Evolutionary conservation across 768 basidiomycete species (phyloP).

Genomic region (Phaffia australis): DNA sequence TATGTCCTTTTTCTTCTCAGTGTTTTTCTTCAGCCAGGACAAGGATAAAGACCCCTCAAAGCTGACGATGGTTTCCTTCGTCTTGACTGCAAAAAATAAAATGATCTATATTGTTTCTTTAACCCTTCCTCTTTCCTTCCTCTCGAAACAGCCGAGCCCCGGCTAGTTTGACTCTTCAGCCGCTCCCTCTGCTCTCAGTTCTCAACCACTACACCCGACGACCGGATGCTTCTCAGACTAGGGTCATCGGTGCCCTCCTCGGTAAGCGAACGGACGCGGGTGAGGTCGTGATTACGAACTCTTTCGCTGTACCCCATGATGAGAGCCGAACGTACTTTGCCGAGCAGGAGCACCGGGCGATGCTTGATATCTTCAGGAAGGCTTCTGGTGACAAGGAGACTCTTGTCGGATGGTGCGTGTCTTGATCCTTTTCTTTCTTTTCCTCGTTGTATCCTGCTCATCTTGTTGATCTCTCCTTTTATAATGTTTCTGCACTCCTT

Average conservation of each 20-base stretch:
- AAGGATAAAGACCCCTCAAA: no score
- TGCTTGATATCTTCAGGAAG: conserved; percentile 81
- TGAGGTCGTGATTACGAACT: conserved; percentile 56
- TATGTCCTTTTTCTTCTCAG: no score
- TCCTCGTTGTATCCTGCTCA: background rate
- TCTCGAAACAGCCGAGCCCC: conserved; percentile 29
- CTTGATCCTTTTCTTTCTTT: background rate
- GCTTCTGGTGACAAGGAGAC: conserved; percentile 53
- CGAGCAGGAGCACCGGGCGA: conserved; percentile 57
- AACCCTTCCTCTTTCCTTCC: conserved; percentile 1
- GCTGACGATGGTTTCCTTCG: no score
- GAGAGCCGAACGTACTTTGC: conserved; percentile 22
- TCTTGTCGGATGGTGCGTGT: conserved; percentile 83
- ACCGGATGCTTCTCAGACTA: conserved; percentile 52
- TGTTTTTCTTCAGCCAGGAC: no score
- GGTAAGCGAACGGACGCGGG: conserved; percentile 55
- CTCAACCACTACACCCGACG: conserved; percentile 93
- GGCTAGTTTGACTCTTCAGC: conserved; percentile 60
- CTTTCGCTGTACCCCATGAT: conserved; percentile 78
- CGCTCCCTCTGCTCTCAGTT: conserved; percentile 85
- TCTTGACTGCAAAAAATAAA: no score
- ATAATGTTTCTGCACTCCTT: background rate
- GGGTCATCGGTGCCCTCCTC: conserved; percentile 91
- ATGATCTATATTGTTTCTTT: background rate
- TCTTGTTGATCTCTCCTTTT: background rate